Evolutionary conservation across 1,284 basidiomycete genomes (phyloP).

Genomic region (Trametes versicolor): DNA sequence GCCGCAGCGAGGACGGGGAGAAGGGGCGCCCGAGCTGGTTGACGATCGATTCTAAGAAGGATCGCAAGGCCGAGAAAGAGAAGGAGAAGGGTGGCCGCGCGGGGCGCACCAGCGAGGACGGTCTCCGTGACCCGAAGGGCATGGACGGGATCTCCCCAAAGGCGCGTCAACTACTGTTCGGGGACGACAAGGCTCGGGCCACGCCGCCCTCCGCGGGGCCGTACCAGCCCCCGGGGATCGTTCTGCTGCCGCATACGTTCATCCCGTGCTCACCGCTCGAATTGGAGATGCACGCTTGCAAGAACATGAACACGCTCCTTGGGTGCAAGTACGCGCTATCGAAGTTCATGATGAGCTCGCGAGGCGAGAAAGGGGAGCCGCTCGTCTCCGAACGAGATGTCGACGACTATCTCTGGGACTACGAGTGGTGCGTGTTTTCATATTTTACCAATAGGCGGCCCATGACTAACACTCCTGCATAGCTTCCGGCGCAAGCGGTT

Average conservation of each 20-base stretch:
- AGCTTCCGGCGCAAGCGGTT: slow-evolving; percentile 71
- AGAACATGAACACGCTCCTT: slow-evolving; percentile 69
- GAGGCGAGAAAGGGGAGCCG: slow-evolving; percentile 51
- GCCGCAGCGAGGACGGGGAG: slow-evolving; percentile 39
- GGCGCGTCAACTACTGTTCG: slow-evolving; percentile 36
- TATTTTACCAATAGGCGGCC: not conserved
- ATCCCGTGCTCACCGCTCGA: slow-evolving; percentile 65
- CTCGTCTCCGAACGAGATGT: slow-evolving; percentile 56
- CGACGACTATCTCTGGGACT: slow-evolving; percentile 68
- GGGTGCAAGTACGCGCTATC: slow-evolving; percentile 65
- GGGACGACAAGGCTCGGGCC: slow-evolving; percentile 26
- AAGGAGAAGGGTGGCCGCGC: slow-evolving; percentile 10
- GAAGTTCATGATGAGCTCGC: slow-evolving; percentile 56
- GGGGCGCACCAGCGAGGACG: slow-evolving; percentile 23
- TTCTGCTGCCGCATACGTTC: slow-evolving; percentile 63
- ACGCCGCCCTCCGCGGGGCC: slow-evolving; percentile 28
- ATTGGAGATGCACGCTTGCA: slow-evolving; percentile 75
- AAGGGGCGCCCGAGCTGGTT: slow-evolving; percentile 43
- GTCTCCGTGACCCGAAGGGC: slow-evolving; percentile 3
- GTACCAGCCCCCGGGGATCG: slow-evolving; percentile 45
- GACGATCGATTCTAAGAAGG: slow-evolving; percentile 45
- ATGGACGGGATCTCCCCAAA: slow-evolving; percentile 31
- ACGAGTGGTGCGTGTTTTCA: slow-evolving; percentile 63
- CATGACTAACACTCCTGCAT: not conserved
- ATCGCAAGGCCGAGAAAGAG: slow-evolving; percentile 14